These are phyloP conservation scores for Begonia peltatifolia DNA, from an alignment of 306 rosid species.

Conservation along the genomic window DNA sequence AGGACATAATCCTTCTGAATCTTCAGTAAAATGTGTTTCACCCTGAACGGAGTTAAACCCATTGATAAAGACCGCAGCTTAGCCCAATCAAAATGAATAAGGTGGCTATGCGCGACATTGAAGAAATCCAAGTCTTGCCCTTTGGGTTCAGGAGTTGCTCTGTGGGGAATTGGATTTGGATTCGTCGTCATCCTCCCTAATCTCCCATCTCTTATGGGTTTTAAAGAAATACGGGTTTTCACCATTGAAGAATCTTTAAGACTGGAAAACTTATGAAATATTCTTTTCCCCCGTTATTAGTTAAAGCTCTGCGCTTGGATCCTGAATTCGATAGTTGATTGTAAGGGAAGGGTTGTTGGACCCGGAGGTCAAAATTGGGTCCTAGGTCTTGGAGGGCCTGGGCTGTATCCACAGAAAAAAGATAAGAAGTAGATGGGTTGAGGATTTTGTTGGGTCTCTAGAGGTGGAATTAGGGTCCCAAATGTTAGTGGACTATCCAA, in stretches of 20 bases:
- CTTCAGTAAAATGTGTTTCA: slow-evolving; percentile 43
- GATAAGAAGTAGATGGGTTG: no score
- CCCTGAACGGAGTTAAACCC: slow-evolving; percentile 45
- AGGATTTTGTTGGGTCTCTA: no score
- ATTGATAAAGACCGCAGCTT: slow-evolving; percentile 33
- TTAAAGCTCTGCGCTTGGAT: not conserved
- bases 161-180: slow-evolving; percentile 49
- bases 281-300: not conserved
- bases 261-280: slow-evolving; percentile 25
- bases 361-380: no score
- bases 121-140: slow-evolving; percentile 78
- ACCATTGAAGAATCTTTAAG: not conserved
- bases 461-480: no score
- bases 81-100: slow-evolving; percentile 68
- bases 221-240: slow-evolving; percentile 7
- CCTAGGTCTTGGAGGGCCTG: no score
- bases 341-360: no score
- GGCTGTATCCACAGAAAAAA: no score
- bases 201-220: slow-evolving; percentile 13
- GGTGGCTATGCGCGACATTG: slow-evolving; percentile 49
- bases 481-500: no score
- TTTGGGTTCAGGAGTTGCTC: slow-evolving; percentile 42
- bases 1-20: slow-evolving; percentile 55
- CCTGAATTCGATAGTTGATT: not conserved
- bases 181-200: slow-evolving; percentile 12